Percentiles rank a stretch among this genome's conserved stretches.
Conservation (phyloP, 257 asterid species). For the Nicotiana attenuata region DNA sequence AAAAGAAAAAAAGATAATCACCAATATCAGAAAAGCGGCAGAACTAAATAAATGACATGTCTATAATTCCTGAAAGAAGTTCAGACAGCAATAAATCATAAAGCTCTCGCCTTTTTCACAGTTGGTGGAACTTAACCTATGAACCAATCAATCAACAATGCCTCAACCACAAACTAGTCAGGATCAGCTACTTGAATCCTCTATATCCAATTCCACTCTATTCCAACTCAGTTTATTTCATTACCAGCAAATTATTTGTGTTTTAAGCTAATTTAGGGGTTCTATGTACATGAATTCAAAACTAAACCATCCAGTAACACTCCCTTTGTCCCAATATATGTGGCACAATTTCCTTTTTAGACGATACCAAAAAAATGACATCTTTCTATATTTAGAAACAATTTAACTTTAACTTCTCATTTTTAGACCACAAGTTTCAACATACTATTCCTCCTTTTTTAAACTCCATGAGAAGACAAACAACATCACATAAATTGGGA, state of each 20-base stretch:
- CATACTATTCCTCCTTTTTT: neutral
- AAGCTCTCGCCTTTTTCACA: neutral
- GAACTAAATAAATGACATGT: neutral
- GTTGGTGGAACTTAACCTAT: neutral
- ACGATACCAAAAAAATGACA: too few relatives aligned
- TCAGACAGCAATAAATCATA: neutral
- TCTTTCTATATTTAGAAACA: too few relatives aligned
- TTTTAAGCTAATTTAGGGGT: neutral
- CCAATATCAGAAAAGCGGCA: too few relatives aligned
- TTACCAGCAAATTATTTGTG: neutral
- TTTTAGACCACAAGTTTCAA: too few relatives aligned
- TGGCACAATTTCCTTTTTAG: too few relatives aligned
- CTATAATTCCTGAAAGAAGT: neutral
- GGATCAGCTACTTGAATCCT: neutral
- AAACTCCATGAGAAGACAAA: too few relatives aligned
- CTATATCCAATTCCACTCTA: neutral
- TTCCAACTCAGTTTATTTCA: neutral
- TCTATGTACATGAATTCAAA: neutral
- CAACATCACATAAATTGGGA: neutral
- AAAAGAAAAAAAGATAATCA: too few relatives aligned
- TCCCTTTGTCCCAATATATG: neutral
- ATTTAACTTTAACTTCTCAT: too few relatives aligned
- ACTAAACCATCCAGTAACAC: neutral
- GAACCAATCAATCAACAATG: neutral
- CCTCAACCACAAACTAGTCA: neutral